Conservation (phyloP, 1,284 basidiomycete species). For the Ceratorhiza oryzae-sativae region DNA sequence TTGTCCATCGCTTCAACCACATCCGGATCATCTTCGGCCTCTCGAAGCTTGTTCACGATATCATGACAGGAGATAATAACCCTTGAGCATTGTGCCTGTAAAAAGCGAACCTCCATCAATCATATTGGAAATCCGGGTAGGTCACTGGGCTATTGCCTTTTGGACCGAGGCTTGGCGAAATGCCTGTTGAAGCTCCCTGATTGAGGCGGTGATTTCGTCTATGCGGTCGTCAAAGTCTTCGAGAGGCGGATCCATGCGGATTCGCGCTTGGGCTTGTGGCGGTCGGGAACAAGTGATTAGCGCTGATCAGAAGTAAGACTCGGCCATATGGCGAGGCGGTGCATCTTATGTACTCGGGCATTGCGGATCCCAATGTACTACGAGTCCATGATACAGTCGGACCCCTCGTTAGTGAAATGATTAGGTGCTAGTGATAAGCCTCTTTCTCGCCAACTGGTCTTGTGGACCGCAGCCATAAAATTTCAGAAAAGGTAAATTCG, state of each 20-base stretch:
- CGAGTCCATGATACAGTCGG: neutral
- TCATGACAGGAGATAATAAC: constrained; percentile 12
- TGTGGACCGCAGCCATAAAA: too few species aligned
- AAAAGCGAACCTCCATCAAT: too few species aligned
- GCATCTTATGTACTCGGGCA: neutral
- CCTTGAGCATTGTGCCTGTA: constrained; percentile 13
- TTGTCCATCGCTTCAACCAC: neutral
- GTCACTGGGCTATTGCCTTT: neutral
- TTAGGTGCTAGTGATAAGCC: too few species aligned
- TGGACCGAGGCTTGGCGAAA: constrained; percentile 7
- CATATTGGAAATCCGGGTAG: neutral
- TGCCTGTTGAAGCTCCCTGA: neutral
- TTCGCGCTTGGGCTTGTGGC: constrained; percentile 2
- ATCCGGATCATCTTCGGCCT: constrained; percentile 11
- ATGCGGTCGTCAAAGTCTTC: constrained; percentile 19
- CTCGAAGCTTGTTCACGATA: constrained; percentile 8
- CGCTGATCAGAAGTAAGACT: neutral
- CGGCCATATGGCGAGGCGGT: neutral
- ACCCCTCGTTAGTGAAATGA: too few species aligned
- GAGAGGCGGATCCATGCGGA: neutral
- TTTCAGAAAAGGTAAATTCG: too few species aligned
- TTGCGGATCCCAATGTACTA: neutral
- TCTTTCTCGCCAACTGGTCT: too few species aligned
- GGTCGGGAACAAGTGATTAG: neutral
- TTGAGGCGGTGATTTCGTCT: neutral